Conservation (phyloP, 202 grass and related monocot genomes). For the Panicum hallii region DNA sequence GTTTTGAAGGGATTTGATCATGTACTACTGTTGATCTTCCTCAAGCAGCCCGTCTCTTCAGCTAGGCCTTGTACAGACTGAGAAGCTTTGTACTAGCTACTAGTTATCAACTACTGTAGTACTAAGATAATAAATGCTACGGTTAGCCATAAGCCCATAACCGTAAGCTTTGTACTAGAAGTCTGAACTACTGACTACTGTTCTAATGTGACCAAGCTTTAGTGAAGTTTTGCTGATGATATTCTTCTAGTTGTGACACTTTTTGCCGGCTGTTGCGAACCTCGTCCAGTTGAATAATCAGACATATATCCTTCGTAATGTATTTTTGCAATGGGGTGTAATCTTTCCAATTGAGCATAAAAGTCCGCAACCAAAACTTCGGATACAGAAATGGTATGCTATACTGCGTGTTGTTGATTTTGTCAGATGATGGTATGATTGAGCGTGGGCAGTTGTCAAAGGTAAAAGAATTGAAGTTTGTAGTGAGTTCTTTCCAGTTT, state of each 20-base stretch:
- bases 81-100: neutral
- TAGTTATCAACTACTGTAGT: neutral
- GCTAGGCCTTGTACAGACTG: conserved; percentile 26
- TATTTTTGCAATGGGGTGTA: neutral
- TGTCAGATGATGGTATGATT: no score
- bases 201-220: neutral
- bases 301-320: neutral
- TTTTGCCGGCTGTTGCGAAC: neutral
- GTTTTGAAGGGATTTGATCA: conserved; percentile 17
- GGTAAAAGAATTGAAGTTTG: no score
- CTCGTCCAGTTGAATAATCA: neutral
- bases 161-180: neutral
- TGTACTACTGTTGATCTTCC: neutral
- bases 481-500: no score
- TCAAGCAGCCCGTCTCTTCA: neutral
- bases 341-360: neutral
- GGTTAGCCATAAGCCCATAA: neutral
- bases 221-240: neutral
- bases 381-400: neutral
- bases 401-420: no score
- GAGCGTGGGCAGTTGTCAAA: no score
- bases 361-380: neutral
- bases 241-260: neutral
- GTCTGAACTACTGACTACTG: no score
- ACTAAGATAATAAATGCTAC: neutral